Evolutionary conservation across 2,329 filamentous ascomycete genomes (phyloP), one percentile per base, ranked within the genome.

Genomic region (Exophiala alcalophila): DNA sequence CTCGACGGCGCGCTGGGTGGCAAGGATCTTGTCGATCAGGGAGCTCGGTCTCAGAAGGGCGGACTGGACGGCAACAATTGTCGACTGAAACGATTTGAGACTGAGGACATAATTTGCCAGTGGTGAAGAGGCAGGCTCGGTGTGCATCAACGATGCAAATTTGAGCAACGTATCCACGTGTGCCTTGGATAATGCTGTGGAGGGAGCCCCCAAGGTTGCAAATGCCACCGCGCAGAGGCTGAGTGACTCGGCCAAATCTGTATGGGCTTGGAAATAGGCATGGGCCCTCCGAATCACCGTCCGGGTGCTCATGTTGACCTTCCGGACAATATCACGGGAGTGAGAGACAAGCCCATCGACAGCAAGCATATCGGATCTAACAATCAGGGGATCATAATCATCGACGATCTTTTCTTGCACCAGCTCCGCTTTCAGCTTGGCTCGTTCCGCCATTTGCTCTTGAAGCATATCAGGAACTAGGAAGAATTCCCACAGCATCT

Each of bases 401-500:
- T 98, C 92, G 39, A 81, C 78, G 23, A 98, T 83, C 42, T 83
- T 90, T 60, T 98, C 92, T 3, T 79, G 72, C 19, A 91, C 78
- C 0, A 84, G 80, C 61, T 90, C 84, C 3, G 88, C 86, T 66
- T 98, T 98, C 49, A 89, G 80, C 41, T 81, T 81, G 51, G 86
- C 94, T 35, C 92, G 80, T 62, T 94, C 84, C 39, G 86, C 84
- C 75, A 97, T 91, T 78, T 90, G 88, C 14, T 88, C 81, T 0
- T 86, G 77, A 61, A 95, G 87, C 35, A 98, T 80, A 55, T 98
- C 92, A 1, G 92, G 92, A 9, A 98, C 90, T 1, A 98, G 76
- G 65, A 98, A 95, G 67, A 98, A 98, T 58, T 98, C 92, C 94
- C 92, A 98, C 2, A 98, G 76, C 77, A 97, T 88, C 68, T 98